Percentiles rank a stretch among this genome's conserved stretches.
Evolutionary conservation across 805 yeast species (phyloP).

Genomic region (Brettanomyces anomalus): DNA sequence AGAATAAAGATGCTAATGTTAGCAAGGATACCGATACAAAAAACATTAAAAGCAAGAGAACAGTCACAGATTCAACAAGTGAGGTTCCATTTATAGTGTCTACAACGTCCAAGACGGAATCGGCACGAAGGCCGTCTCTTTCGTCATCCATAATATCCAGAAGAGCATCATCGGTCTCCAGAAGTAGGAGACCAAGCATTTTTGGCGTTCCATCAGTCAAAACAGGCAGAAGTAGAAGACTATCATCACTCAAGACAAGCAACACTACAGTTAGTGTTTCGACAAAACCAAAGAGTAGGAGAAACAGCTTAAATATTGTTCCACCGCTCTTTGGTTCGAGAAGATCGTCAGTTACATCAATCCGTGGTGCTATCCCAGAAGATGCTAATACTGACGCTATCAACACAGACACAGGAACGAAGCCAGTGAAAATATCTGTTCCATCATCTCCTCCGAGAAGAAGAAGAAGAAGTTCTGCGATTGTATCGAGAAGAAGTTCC

Average conservation of each 20-base stretch:
- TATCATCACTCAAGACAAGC: constrained; percentile 17
- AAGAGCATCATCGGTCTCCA: constrained; percentile 1
- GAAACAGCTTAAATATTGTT: constrained; percentile 6
- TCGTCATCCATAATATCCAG: constrained; percentile 1
- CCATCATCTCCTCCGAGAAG: constrained; percentile 1
- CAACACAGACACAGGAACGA: neutral
- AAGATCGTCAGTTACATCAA: constrained; percentile 3
- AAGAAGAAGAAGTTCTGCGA: constrained; percentile 1
- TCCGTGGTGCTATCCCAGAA: neutral
- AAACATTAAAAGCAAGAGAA: neutral
- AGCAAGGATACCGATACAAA: neutral
- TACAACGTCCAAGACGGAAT: no score
- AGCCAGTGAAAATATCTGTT: constrained; percentile 1
- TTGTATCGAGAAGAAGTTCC: constrained; percentile 5
- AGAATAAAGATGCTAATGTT: neutral
- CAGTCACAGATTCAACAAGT: neutral
- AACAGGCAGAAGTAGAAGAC: constrained; percentile 7
- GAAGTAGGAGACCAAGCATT: constrained; percentile 5
- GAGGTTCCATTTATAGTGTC: neutral
- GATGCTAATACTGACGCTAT: constrained; percentile 2
- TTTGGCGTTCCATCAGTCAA: constrained; percentile 1
- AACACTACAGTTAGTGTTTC: constrained; percentile 6
- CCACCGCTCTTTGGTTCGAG: constrained; percentile 2
- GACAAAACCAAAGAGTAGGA: constrained; percentile 7
- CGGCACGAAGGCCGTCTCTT: constrained; percentile 3